Base-by-base conservation (phyloP, 139 green algal genomes). In the Gonium pectorale region DNA sequence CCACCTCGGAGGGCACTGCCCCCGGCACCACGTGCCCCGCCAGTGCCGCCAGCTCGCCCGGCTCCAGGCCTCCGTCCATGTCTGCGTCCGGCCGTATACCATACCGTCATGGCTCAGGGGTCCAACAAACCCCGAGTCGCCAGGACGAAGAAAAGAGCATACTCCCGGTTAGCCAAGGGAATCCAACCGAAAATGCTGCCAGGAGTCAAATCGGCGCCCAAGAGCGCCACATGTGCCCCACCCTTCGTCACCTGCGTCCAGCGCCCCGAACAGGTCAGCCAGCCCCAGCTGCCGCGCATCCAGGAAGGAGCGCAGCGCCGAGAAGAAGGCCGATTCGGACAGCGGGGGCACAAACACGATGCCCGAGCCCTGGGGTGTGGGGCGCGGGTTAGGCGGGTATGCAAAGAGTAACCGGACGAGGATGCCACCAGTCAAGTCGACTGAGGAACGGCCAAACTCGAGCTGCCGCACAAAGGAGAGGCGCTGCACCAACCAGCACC, bases 251-350 rank as follows among this genome's bases (percentile, higher is more conserved):
- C n/a, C n/a, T n/a, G n/a, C n/a, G 54, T 90, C 86, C 46, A 87
- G 80, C 51, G 71, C 86, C 49, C 72, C 86, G 43, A 85, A 87
- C 71, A 90, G 56, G 15, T 90, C 80, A 35, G 85, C 86, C 38
- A 87, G 63, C 19, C 69, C 41, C 52, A 90, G 60, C 33, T 63
- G 46, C 27, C 73, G 81, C 26, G 72, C 40, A 7, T 37, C n/a
- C 40, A 90, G 73, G 74, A 87, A 90, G 33, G 54, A 31, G 31
- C 71, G 79, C 43, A 90, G 73, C 19, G 72, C 52, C 26, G 44
- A 26, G 44, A 82, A 85, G 54, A 90, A 67, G 24, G 79, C 66
- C 33, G 31, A 19, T 59, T 90, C 86, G 26, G 33, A 73, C 3
- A 75, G 67, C 3, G 54, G 72, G 11, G 86, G 80, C 26, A 75